These are phyloP conservation scores for Zoysia japonica DNA, from an alignment of 176 grass and related monocot genomes.

Conservation along the genomic window DNA sequence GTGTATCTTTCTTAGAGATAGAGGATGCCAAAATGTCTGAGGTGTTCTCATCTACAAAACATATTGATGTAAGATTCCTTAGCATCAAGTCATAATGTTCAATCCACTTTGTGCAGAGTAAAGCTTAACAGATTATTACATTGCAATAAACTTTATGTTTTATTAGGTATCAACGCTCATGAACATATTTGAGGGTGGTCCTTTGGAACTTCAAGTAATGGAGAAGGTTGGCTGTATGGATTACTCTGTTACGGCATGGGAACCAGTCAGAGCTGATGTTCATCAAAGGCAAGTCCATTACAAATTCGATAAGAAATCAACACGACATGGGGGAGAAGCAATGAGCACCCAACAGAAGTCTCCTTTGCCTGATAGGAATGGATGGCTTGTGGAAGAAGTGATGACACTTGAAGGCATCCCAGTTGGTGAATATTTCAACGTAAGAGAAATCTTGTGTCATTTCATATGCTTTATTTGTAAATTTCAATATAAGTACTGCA, in stretches of 20 bases:
- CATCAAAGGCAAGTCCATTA: conserved; percentile 88
- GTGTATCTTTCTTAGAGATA: conserved; percentile 77
- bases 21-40: conserved; percentile 76
- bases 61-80: conserved; percentile 68
- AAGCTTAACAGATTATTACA: neutral
- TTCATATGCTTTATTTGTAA: conserved; percentile 6
- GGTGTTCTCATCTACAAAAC: conserved; percentile 67
- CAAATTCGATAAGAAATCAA: conserved; percentile 66
- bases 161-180: conserved; percentile 66
- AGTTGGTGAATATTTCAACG: conserved; percentile 74
- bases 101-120: conserved; percentile 13
- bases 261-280: conserved; percentile 60
- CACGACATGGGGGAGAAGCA: conserved; percentile 55
- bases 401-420: conserved; percentile 65
- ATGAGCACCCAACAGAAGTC: conserved; percentile 88
- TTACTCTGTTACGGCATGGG: conserved; percentile 81
- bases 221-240: conserved; percentile 83
- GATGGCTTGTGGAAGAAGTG: conserved; percentile 89
- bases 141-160: conserved; percentile 35
- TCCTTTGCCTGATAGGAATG: conserved; percentile 64
- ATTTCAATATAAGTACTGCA: neutral
- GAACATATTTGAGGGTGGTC: conserved; percentile 79
- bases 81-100: conserved; percentile 9
- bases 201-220: conserved; percentile 70
- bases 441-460: conserved; percentile 38